Evolutionary conservation across 73 alveolate species (phyloP).

Genomic region (Symbiodinium pilosum): DNA sequence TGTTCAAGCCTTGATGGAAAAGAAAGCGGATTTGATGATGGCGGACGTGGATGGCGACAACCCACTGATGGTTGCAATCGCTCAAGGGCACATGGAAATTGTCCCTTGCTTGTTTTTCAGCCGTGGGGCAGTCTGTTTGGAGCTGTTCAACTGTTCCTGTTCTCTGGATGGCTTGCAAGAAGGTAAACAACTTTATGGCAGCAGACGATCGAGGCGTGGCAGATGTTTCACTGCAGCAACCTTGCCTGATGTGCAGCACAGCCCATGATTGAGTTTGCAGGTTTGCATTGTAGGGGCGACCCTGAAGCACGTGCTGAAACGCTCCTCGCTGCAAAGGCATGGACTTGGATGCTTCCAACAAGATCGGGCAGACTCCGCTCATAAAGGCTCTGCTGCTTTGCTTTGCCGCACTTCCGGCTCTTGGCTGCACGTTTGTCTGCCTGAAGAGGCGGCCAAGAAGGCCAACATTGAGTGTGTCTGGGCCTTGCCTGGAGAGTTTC

Average conservation of each 20-base stretch:
- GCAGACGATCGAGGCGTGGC: neutral
- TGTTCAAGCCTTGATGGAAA: slow-evolving; percentile 66
- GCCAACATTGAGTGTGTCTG: slow-evolving; percentile 31
- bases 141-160: too few species aligned
- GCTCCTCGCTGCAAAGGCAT: too few species aligned
- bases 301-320: too few species aligned
- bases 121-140: too few species aligned
- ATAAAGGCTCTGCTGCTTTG: slow-evolving; percentile 69
- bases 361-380: slow-evolving; percentile 74
- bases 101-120: neutral
- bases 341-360: slow-evolving; percentile 70
- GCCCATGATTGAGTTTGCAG: too few species aligned
- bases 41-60: slow-evolving; percentile 79
- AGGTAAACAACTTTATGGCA: too few species aligned
- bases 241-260: neutral
- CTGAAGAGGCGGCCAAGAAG: slow-evolving; percentile 57
- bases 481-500: slow-evolving; percentile 17
- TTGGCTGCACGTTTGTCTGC: neutral
- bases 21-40: slow-evolving; percentile 45
- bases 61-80: slow-evolving; percentile 64
- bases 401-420: too few species aligned
- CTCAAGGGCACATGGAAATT: slow-evolving; percentile 39
- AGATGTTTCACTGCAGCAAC: neutral
- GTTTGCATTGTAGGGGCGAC: too few species aligned
- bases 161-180: too few species aligned